Percentiles rank a stretch among this genome's conserved stretches.
Conservation (phyloP, 306 rosid species). For the Lotus japonicus region DNA sequence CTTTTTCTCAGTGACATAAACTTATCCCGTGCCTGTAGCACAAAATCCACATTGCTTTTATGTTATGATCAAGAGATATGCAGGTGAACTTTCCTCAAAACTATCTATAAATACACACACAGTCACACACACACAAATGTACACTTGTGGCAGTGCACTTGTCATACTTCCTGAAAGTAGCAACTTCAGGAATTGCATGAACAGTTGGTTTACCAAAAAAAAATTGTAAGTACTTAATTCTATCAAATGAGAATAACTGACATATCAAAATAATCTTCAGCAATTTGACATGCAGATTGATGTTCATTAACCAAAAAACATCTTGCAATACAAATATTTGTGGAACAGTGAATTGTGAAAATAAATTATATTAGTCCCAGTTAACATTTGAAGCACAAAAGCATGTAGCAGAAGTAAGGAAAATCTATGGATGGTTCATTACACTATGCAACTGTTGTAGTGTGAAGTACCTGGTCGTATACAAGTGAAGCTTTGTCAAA, state of each 20-base stretch:
- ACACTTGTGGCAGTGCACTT: too few relatives aligned
- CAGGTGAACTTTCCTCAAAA: conserved; percentile 9
- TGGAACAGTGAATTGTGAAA: neutral
- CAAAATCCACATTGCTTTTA: conserved; percentile 24
- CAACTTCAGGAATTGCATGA: neutral
- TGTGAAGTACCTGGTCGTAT: conserved; percentile 66
- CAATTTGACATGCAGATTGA: neutral
- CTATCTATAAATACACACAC: neutral
- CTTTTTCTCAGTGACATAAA: conserved; percentile 71
- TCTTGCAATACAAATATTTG: neutral
- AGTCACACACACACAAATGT: too few relatives aligned
- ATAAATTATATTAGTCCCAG: neutral
- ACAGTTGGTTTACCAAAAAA: neutral
- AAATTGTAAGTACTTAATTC: neutral
- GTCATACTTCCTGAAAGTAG: neutral
- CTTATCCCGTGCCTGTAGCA: conserved; percentile 74
- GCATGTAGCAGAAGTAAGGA: conserved; percentile 9
- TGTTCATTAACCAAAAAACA: conserved; percentile 5
- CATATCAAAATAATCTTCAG: neutral
- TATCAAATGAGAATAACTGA: neutral
- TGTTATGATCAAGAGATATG: conserved; percentile 3
- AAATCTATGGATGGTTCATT: conserved; percentile 4
- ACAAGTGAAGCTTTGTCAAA: conserved; percentile 67
- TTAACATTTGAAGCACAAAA: neutral
- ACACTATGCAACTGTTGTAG: conserved; percentile 4